These are phyloP conservation scores for Rubroshorea leprosula DNA, from an alignment of 345 rosid genomes.

Conservation along the genomic window DNA sequence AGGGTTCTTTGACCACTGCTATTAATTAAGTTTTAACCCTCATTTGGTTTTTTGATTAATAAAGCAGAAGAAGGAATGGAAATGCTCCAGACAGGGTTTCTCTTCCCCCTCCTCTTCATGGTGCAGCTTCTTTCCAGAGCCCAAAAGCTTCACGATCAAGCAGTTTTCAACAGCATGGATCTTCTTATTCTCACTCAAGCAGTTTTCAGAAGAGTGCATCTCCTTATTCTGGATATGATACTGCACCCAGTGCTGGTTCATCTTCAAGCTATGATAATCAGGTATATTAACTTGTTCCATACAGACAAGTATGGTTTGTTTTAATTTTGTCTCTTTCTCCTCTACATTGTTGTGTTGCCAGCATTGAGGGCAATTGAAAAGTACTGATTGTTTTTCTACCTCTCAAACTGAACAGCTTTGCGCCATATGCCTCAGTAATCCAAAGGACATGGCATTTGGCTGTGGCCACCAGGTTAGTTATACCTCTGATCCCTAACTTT, in stretches of 20 bases:
- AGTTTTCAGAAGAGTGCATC: conserved; percentile 33
- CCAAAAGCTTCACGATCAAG: conserved; percentile 20
- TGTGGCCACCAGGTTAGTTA: conserved; percentile 75
- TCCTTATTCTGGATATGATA: conserved; percentile 25
- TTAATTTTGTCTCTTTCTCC: not conserved
- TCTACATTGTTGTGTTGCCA: not conserved
- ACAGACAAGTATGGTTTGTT: not conserved
- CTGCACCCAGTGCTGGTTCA: conserved; percentile 31
- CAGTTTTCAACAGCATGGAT: conserved; percentile 19
- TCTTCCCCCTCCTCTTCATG: conserved; percentile 61
- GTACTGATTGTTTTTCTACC: not conserved
- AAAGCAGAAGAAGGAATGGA: conserved; percentile 35
- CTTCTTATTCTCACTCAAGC: conserved; percentile 25
- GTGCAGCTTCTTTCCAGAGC: conserved; percentile 28
- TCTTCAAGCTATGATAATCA: conserved; percentile 41
- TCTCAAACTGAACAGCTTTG: conserved; percentile 42
- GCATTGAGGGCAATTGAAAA: not conserved
- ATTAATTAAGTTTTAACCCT: not conserved
- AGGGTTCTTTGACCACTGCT: not conserved
- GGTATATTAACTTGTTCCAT: conserved; percentile 28
- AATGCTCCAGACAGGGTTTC: conserved; percentile 47
- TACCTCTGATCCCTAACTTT: conserved; percentile 2
- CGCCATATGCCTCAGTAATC: conserved; percentile 58
- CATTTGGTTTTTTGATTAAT: conserved; percentile 12
- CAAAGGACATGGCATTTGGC: conserved; percentile 73